These are phyloP conservation scores for Lasiosphaeria hispida DNA, from an alignment of 495 filamentous ascomycete genomes.

Conservation along the genomic window DNA sequence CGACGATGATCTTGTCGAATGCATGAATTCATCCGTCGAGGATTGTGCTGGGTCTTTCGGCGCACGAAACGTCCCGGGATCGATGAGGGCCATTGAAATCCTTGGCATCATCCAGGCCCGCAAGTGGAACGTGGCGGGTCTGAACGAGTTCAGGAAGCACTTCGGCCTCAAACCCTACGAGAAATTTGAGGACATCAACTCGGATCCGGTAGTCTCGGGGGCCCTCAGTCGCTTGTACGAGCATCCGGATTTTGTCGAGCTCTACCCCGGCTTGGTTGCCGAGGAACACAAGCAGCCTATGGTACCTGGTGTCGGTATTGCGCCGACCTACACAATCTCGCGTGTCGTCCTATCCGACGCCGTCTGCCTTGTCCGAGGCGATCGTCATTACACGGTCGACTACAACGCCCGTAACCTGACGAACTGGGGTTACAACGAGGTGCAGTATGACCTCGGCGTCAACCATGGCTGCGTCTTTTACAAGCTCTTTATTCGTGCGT, in stretches of 20 bases:
- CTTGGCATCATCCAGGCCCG: slow-evolving; percentile 83
- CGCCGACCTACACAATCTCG: slow-evolving; percentile 78
- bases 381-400: slow-evolving; percentile 77
- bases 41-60: slow-evolving; percentile 64
- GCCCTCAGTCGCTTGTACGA: slow-evolving; percentile 75
- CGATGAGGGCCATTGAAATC: slow-evolving; percentile 75
- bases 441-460: slow-evolving; percentile 51
- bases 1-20: slow-evolving; percentile 67
- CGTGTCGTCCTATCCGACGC: slow-evolving; percentile 84
- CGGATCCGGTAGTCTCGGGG: slow-evolving; percentile 68
- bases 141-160: slow-evolving; percentile 86
- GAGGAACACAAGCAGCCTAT: slow-evolving; percentile 75
- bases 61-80: slow-evolving; percentile 68
- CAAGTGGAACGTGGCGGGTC: slow-evolving; percentile 74
- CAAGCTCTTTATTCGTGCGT: slow-evolving; percentile 75
- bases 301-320: slow-evolving; percentile 75
- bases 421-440: slow-evolving; percentile 67
- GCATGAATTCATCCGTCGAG: slow-evolving; percentile 64
- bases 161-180: slow-evolving; percentile 72
- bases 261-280: slow-evolving; percentile 79
- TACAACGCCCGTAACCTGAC: slow-evolving; percentile 76
- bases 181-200: slow-evolving; percentile 83
- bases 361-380: slow-evolving; percentile 78
- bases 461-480: slow-evolving; percentile 83
- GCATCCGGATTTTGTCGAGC: slow-evolving; percentile 66